phyloP scores from a whole-genome alignment of 1,139 yeast genomes.

The Diutina catenulata region DNA sequence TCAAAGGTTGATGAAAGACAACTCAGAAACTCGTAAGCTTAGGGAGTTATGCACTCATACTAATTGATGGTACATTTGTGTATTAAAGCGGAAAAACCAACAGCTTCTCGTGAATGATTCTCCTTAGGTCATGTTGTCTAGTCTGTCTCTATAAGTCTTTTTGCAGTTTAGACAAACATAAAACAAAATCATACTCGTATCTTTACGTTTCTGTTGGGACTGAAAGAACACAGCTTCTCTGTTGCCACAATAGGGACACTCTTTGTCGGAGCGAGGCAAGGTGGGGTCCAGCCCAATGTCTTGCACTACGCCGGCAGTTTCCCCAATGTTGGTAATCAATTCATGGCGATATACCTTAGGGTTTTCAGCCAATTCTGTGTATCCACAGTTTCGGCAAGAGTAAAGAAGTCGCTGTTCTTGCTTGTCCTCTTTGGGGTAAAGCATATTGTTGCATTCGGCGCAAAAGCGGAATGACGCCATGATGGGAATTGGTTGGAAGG shows the following conservation, averaged over 20 bases:
- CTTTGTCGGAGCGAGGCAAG: slow-evolving; percentile 85
- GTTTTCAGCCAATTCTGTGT: slow-evolving; percentile 84
- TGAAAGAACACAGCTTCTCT: slow-evolving; percentile 94
- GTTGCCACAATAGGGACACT: slow-evolving; percentile 81
- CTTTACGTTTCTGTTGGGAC: slow-evolving; percentile 87
- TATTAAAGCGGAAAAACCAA: too few relatives aligned
- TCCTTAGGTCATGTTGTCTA: slow-evolving; percentile 5
- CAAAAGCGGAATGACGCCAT: slow-evolving; percentile 93
- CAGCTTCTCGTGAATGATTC: too few relatives aligned
- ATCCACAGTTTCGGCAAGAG: slow-evolving; percentile 92
- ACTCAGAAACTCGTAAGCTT: too few relatives aligned
- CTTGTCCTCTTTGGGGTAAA: slow-evolving; percentile 96
- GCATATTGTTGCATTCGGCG: slow-evolving; percentile 93
- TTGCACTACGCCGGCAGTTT: slow-evolving; percentile 95
- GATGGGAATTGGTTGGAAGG: too few relatives aligned
- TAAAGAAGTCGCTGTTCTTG: slow-evolving; percentile 59
- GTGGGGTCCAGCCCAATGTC: slow-evolving; percentile 97
- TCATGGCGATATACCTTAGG: slow-evolving; percentile 90
- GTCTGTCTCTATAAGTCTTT: slow-evolving; percentile 42
- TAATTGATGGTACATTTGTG: too few relatives aligned
- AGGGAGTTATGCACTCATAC: too few relatives aligned
- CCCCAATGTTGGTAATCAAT: slow-evolving; percentile 78
- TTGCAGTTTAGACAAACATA: slow-evolving; percentile 87
- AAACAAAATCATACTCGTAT: slow-evolving; percentile 90
- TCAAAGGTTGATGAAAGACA: too few relatives aligned